Base-by-base conservation (phyloP, 371 early-diverging fungal species). In the Blyttiomyces sp. region DNA sequence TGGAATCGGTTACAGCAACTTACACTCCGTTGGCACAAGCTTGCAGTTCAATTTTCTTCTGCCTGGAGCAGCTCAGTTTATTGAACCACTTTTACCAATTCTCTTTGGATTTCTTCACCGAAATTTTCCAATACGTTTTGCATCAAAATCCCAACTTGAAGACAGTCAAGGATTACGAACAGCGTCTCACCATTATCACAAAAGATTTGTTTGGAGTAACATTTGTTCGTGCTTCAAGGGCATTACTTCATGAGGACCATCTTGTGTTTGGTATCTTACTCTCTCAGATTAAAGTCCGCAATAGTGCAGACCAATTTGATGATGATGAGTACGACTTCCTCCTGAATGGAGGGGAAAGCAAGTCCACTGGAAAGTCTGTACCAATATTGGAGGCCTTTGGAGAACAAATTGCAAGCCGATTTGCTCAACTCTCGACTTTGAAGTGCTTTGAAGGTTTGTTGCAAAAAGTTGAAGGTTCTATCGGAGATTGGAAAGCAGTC, bases 51-150 rank as follows among this genome's bases (percentile, higher is more conserved):
- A 88, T 97, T 54, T 98, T 91, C 85, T 98, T 97, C 75, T 86
- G 88, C 32, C 88, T 98, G 84, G 98, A 98, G 61, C 95, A 95
- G 64, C 83, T 98, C 50, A 81, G 89, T 56, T 70, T 83, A 50
- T 70, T 98, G 46, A 83, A 97, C 60, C 88, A 91, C 73, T 96
- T 95, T 76, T 98, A 98, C 71, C 96, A 96, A 74, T 96, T 98
- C 81, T 95, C 98, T 23, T 86, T 98, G 43, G 93, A 92, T 64
- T 96, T 93, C 77, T 98, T 98, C 75, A 84, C 91, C 58, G 88
- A 91, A 51, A 94, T 97, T 55, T 97, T 98, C 82, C 80, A 89
- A 64, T 84, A 74, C 63, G 88, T 93, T 0, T 79, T 98, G 7
- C 89, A 89, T 66, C 80, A 84, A 23, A 93, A 95, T 65, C 59